Conservation (phyloP, 169 alveolate genomes). For the Plasmodium berghei region DNA sequence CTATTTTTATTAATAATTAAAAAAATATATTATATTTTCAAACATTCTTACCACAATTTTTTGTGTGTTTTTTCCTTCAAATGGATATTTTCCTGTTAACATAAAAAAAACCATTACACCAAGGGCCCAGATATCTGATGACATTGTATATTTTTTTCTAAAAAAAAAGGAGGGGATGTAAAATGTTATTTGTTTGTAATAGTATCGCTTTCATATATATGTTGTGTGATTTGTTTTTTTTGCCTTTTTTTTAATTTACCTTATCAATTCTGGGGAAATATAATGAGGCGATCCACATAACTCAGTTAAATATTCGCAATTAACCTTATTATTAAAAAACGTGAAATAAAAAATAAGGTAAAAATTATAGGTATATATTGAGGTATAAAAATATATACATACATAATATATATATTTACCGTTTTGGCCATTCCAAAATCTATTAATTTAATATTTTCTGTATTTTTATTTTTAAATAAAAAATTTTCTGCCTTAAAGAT, state of each 20-base stretch:
- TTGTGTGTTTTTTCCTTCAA: conserved; percentile 81
- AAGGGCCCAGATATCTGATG: conserved; percentile 85
- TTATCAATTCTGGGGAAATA: conserved; percentile 83
- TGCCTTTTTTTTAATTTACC: conserved; percentile 34
- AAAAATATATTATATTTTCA: background rate
- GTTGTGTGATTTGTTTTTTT: background rate
- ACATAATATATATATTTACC: conserved; percentile 34
- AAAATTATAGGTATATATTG: background rate
- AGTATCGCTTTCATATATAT: background rate
- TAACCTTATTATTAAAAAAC: conserved; percentile 60
- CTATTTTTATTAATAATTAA: background rate
- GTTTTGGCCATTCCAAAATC: conserved; percentile 85
- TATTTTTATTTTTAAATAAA: conserved; percentile 47
- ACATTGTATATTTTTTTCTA: conserved; percentile 78
- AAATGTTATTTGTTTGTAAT: background rate
- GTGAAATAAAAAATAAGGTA: background rate
- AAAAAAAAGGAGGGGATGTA: background rate
- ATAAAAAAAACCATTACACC: conserved; percentile 83
- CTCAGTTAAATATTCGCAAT: conserved; percentile 77
- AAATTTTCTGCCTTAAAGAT: conserved; percentile 31
- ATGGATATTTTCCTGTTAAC: conserved; percentile 84
- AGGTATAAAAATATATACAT: background rate
- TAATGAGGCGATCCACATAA: conserved; percentile 86
- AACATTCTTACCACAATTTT: conserved; percentile 76
- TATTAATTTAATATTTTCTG: conserved; percentile 76